Evolutionary conservation across 2,329 filamentous ascomycete species (phyloP).

Genomic region (Botrytis galanthina): DNA sequence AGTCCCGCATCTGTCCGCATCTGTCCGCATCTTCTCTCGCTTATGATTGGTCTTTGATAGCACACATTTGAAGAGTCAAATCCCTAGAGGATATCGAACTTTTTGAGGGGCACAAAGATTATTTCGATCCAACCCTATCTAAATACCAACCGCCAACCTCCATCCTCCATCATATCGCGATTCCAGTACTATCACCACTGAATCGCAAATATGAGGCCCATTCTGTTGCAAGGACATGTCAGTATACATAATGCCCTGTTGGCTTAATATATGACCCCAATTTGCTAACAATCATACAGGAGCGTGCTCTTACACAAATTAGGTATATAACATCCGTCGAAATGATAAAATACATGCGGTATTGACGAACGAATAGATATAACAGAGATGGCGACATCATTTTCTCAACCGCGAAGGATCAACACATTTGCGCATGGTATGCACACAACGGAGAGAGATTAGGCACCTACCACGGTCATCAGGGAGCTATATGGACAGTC

Average conservation of each 20-base stretch:
- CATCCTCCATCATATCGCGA: conserved; percentile 12
- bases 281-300: conserved; percentile 45
- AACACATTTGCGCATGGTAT: conserved; percentile 95
- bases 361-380: conserved; percentile 54
- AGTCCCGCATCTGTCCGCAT: conserved; percentile 7
- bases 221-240: conserved; percentile 90
- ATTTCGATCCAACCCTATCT: conserved; percentile 15
- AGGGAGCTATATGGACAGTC: conserved; percentile 98
- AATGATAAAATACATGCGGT: conserved; percentile 19
- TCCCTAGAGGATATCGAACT: conserved; percentile 22
- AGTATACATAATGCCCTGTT: conserved; percentile 35
- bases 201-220: conserved; percentile 80
- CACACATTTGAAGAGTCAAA: conserved; percentile 22
- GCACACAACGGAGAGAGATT: conserved; percentile 97
- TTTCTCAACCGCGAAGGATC: conserved; percentile 94
- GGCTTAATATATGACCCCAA: conserved; percentile 15
- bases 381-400: conserved; percentile 94
- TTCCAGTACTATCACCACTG: conserved; percentile 13
- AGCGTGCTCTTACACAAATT: conserved; percentile 93
- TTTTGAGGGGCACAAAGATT: conserved; percentile 22
- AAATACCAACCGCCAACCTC: conserved; percentile 10
- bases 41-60: conserved; percentile 20
- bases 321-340: conserved; percentile 53
- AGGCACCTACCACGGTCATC: conserved; percentile 94
- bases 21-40: conserved; percentile 6